phyloP scores from a whole-genome alignment of 805 yeast genomes.

The Lachancea mirantina region DNA sequence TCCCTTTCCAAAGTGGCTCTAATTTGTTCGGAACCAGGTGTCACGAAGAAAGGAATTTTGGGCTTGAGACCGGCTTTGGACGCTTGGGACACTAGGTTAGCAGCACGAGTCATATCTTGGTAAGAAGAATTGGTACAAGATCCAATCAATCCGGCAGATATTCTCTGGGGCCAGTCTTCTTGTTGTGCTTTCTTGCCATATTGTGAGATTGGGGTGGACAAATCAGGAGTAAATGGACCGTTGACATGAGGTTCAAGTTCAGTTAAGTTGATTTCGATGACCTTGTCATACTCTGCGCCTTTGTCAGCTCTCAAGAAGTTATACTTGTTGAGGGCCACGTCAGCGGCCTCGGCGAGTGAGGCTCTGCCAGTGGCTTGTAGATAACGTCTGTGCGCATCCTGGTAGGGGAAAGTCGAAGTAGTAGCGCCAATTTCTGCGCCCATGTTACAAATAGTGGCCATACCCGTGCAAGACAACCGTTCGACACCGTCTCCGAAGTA shows the following conservation, averaged over 20 bases:
- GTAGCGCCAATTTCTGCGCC: slow-evolving; percentile 99
- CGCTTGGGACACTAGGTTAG: slow-evolving; percentile 84
- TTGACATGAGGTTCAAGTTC: slow-evolving; percentile 90
- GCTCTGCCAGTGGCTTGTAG: slow-evolving; percentile 78
- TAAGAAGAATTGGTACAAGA: slow-evolving; percentile 98
- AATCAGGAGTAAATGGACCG: slow-evolving; percentile 98
- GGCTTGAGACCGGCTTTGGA: slow-evolving; percentile 80
- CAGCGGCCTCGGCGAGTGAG: slow-evolving; percentile 76
- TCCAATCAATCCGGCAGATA: slow-evolving; percentile 92
- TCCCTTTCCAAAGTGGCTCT: slow-evolving; percentile 96
- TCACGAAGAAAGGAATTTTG: slow-evolving; percentile 84
- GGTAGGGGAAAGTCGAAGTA: slow-evolving; percentile 94
- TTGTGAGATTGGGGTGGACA: slow-evolving; percentile 85
- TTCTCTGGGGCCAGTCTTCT: slow-evolving; percentile 79
- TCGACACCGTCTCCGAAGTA: slow-evolving; percentile 94
- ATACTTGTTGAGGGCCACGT: slow-evolving; percentile 45
- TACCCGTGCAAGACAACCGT: slow-evolving; percentile 89
- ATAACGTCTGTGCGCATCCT: slow-evolving; percentile 69
- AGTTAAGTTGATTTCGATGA: slow-evolving; percentile 81
- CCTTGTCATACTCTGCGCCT: slow-evolving; percentile 86
- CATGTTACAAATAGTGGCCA: slow-evolving; percentile 99
- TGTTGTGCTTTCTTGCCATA: slow-evolving; percentile 63
- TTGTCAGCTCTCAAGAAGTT: slow-evolving; percentile 74
- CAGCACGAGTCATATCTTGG: slow-evolving; percentile 97
- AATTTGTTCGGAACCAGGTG: slow-evolving; percentile 98